Evolutionary conservation across 106 monocot genomes (phyloP).

Genomic region (Apostasia shenzhenica): DNA sequence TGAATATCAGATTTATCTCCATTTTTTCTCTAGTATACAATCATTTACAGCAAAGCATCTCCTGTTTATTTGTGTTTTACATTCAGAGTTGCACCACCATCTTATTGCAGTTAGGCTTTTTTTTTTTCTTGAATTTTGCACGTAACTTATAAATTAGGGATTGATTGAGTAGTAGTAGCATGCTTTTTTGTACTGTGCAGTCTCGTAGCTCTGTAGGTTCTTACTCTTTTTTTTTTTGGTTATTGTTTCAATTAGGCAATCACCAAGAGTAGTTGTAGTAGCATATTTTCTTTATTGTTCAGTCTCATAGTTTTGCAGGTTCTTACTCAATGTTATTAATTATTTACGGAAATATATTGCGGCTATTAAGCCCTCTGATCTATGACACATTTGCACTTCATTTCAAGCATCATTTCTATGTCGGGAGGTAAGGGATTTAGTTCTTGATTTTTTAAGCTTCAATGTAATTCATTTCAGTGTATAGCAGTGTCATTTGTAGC

Average conservation of each 20-base stretch:
- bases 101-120: not conserved
- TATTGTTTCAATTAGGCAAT: too few relatives aligned
- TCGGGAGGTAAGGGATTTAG: conserved; percentile 25
- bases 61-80: too few relatives aligned
- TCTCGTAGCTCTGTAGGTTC: too few relatives aligned
- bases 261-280: not conserved
- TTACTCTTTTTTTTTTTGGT: too few relatives aligned
- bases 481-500: too few relatives aligned
- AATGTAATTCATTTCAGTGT: too few relatives aligned
- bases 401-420: conserved; percentile 15
- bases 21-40: too few relatives aligned
- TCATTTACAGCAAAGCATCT: too few relatives aligned
- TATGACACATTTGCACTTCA: conserved; percentile 15
- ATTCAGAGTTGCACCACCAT: too few relatives aligned
- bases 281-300: conserved; percentile 1
- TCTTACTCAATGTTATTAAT: conserved; percentile 16
- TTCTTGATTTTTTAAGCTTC: conserved; percentile 2
- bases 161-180: not conserved
- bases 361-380: conserved; percentile 21
- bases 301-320: conserved; percentile 36
- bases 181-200: too few relatives aligned
- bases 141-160: not conserved
- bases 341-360: conserved; percentile 15
- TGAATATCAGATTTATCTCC: too few relatives aligned
- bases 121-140: not conserved